Conservation (phyloP, 2,329 filamentous ascomycete species). For the Ophiostoma pallidulum region DNA sequence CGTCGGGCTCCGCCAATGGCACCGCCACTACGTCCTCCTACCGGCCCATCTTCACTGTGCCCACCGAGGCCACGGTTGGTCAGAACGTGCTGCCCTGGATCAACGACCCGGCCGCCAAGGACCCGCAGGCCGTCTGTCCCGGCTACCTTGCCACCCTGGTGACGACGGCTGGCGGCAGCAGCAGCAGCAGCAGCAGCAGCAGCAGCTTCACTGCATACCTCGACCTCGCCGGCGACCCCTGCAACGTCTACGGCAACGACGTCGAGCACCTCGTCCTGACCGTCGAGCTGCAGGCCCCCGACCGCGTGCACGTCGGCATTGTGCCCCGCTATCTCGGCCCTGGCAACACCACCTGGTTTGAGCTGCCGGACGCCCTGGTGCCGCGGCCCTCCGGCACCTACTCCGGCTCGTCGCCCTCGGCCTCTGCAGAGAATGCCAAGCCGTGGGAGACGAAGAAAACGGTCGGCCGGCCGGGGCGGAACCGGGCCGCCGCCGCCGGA, state of each 20-base stretch:
- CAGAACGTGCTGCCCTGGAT: slow-evolving; percentile 51
- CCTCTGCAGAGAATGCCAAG: too few species aligned
- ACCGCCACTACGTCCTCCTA: slow-evolving; percentile 1
- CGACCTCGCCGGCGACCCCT: slow-evolving; percentile 57
- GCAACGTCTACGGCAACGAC: slow-evolving; percentile 72
- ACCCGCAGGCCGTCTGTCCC: slow-evolving; percentile 56
- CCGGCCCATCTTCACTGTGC: slow-evolving; percentile 34
- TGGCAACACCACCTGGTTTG: slow-evolving; percentile 56
- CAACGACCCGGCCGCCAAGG: slow-evolving; percentile 50
- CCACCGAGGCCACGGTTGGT: slow-evolving; percentile 35
- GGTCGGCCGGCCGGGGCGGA: too few species aligned
- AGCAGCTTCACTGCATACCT: slow-evolving; percentile 55
- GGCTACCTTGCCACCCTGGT: slow-evolving; percentile 60
- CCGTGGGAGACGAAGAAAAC: too few species aligned
- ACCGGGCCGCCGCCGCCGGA: too few species aligned
- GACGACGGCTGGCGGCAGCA: slow-evolving; percentile 15
- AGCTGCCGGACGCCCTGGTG: slow-evolving; percentile 55
- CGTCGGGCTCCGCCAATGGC: not conserved
- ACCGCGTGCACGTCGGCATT: slow-evolving; percentile 63
- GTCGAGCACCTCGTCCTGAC: slow-evolving; percentile 55
- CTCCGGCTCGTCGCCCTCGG: too few species aligned
- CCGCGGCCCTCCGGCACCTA: slow-evolving; percentile 36
- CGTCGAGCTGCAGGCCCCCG: slow-evolving; percentile 39
- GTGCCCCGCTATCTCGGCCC: slow-evolving; percentile 50
- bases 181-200: not conserved